phyloP scores from a whole-genome alignment of 2,329 filamentous ascomycete genomes.

The Colletotrichum coccodes region DNA sequence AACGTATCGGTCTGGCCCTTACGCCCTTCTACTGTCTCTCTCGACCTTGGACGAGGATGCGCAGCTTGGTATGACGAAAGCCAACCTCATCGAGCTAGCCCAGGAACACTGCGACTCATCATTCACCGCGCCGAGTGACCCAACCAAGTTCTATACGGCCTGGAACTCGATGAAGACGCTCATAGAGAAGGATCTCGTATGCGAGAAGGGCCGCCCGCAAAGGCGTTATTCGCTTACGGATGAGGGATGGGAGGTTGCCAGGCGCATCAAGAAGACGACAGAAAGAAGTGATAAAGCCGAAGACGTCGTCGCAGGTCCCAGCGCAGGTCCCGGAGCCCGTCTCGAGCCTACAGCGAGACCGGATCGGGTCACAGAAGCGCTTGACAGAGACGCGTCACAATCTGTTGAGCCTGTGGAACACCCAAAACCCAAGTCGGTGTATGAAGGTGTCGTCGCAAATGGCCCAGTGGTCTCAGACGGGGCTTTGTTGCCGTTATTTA shows the following conservation, averaged over 20 bases:
- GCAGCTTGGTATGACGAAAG: conserved; percentile 70
- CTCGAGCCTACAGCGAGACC: not conserved
- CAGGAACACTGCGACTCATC: conserved; percentile 80
- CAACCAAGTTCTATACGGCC: conserved; percentile 79
- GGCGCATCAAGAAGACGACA: conserved; percentile 67
- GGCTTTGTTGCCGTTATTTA: conserved; percentile 56
- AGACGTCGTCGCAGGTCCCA: conserved; percentile 32
- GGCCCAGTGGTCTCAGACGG: conserved; percentile 44
- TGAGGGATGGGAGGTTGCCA: conserved; percentile 80
- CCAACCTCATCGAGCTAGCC: conserved; percentile 73
- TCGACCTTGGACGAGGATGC: conserved; percentile 66
- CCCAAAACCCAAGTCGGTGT: conserved; percentile 38
- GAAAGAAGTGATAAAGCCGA: conserved; percentile 28
- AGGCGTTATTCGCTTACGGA: conserved; percentile 78
- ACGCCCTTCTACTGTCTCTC: conserved; percentile 76
- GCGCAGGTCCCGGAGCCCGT: conserved; percentile 27
- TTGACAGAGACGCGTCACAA: not conserved
- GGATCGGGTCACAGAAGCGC: not conserved
- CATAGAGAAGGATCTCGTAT: conserved; percentile 77
- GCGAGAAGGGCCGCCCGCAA: conserved; percentile 74
- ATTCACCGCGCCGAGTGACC: conserved; percentile 73
- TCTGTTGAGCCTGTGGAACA: conserved; percentile 28
- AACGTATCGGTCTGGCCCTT: conserved; percentile 76
- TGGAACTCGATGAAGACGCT: conserved; percentile 88
- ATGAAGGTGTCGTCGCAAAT: conserved; percentile 52